These are phyloP conservation scores for Blastobotrys americana DNA, from an alignment of 805 yeast genomes.

Conservation along the genomic window DNA sequence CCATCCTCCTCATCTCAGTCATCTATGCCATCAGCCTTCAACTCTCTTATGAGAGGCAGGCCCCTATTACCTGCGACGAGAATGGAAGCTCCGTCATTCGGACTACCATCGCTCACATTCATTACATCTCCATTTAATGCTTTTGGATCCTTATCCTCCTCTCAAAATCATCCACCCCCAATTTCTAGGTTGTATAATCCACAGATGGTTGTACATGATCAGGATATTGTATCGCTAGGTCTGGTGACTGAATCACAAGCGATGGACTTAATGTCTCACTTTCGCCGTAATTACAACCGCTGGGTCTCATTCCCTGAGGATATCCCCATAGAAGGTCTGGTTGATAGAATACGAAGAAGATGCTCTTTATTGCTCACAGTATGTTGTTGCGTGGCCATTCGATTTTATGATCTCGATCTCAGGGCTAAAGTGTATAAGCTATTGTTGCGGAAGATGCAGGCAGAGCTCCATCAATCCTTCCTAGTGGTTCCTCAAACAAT, in stretches of 20 bases:
- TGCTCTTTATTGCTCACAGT: slow-evolving; percentile 62
- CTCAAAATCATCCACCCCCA: slow-evolving; percentile 32
- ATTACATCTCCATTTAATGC: slow-evolving; percentile 41
- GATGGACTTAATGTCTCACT: slow-evolving; percentile 44
- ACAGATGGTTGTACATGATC: slow-evolving; percentile 25
- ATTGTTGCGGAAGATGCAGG: slow-evolving; percentile 41
- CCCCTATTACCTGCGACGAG: slow-evolving; percentile 3
- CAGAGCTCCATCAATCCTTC: slow-evolving; percentile 43
- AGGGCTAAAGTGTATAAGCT: slow-evolving; percentile 38
- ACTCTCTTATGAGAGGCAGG: background rate
- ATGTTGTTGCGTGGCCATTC: slow-evolving; percentile 54
- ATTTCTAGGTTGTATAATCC: slow-evolving; percentile 31
- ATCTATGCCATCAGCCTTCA: slow-evolving; percentile 3
- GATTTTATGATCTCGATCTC: slow-evolving; percentile 41
- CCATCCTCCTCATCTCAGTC: no score
- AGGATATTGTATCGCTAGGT: slow-evolving; percentile 47
- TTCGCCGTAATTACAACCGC: slow-evolving; percentile 61
- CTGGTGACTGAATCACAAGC: slow-evolving; percentile 45
- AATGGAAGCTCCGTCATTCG: slow-evolving; percentile 25
- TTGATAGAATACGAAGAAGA: slow-evolving; percentile 39
- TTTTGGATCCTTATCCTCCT: slow-evolving; percentile 31
- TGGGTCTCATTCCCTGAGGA: slow-evolving; percentile 69
- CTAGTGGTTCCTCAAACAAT: slow-evolving; percentile 40
- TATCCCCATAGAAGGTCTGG: slow-evolving; percentile 41
- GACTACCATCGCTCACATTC: slow-evolving; percentile 35